Base-by-base conservation (phyloP, 2,329 filamentous ascomycete genomes). In the Dothistroma septosporum region DNA sequence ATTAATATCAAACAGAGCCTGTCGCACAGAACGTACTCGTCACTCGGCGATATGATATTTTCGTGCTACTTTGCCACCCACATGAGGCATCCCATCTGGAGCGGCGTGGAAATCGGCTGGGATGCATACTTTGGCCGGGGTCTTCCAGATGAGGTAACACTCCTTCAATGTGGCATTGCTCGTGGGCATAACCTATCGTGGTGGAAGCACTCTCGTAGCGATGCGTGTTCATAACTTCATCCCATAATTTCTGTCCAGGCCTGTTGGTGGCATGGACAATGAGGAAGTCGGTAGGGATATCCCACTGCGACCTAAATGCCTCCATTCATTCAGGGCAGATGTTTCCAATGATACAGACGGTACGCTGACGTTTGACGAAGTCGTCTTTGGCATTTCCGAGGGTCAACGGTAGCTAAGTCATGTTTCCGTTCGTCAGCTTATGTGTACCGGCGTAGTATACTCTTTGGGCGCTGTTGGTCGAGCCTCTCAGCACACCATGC, bases 331-430 rank as follows among this genome's bases (percentile, higher is more conserved):
- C 46, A 19, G 41, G 53, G 28, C 21, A 21, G 35, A 60, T 60
- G 32, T 60, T 60, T 37, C 56, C 58, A 21, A 60, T 46, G 16
- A 59, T 16, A 37, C 57, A 59, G 10, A 59, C 48, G 4, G 57
- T 32, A 3, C 16, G 37, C 31, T 33, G 28, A n/a, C 28, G 8
- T 16, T 24, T n/a, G 9, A 21, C 32, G 16, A 46, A 31, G 28
- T 53, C 56, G 46, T 16, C 49, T 28, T 58, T 12, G 52, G 24
- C 16, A 33, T 35, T 8, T 47, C 19, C 9, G 9, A 47, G 16
- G 44, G 19, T 47, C 12, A 9, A 8, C 44, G 16, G 16, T 47
- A 47, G 19, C 44, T 7, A 9, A 10, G 21, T n/a, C 16, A 19
- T 8, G 9, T n/a, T 8, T 47, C 19, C 16, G 19, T n/a, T 22